Evolutionary conservation across 768 basidiomycete species (phyloP).

Genomic region (Leccinum boreale): DNA sequence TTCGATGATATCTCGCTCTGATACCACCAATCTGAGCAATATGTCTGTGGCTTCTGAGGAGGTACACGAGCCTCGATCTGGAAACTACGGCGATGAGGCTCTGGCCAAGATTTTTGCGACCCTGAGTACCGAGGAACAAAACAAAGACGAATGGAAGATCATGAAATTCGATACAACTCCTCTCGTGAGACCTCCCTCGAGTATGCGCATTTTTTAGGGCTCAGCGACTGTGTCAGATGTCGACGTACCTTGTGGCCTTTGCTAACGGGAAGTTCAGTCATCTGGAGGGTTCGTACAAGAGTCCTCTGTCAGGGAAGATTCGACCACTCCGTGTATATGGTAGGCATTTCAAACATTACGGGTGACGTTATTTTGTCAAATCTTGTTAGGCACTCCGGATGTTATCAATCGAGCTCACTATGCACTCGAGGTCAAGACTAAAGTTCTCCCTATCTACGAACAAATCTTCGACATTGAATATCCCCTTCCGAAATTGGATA

Average conservation of each 20-base stretch:
- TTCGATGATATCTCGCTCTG: constrained; percentile 73
- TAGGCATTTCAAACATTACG: constrained; percentile 27
- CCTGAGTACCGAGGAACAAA: constrained; percentile 35
- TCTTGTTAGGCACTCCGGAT: constrained; percentile 65
- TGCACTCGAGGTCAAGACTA: constrained; percentile 81
- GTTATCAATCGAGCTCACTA: constrained; percentile 81
- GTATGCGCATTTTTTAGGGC: not conserved
- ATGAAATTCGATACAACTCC: constrained; percentile 81
- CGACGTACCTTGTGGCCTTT: constrained; percentile 84
- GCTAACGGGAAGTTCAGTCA: constrained; percentile 78
- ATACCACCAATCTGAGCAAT: constrained; percentile 80
- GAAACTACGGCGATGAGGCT: constrained; percentile 31
- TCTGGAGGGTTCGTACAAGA: constrained; percentile 71
- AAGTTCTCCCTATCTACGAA: constrained; percentile 87
- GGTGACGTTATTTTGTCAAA: not conserved
- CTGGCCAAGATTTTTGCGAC: constrained; percentile 42
- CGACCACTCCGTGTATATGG: constrained; percentile 85
- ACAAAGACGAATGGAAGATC: constrained; percentile 64
- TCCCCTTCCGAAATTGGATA: constrained; percentile 93
- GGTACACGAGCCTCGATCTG: constrained; percentile 34
- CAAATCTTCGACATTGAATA: constrained; percentile 89
- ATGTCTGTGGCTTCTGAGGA: constrained; percentile 75
- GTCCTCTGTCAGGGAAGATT: constrained; percentile 75
- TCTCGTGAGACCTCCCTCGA: constrained; percentile 35
- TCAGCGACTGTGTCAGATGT: constrained; percentile 47